A percentile compares a stretch with the other conserved stretches of the same genome.
Evolutionary conservation across 2,329 filamentous ascomycete species (phyloP).

Genomic region (Cucurbitaria berberidis): DNA sequence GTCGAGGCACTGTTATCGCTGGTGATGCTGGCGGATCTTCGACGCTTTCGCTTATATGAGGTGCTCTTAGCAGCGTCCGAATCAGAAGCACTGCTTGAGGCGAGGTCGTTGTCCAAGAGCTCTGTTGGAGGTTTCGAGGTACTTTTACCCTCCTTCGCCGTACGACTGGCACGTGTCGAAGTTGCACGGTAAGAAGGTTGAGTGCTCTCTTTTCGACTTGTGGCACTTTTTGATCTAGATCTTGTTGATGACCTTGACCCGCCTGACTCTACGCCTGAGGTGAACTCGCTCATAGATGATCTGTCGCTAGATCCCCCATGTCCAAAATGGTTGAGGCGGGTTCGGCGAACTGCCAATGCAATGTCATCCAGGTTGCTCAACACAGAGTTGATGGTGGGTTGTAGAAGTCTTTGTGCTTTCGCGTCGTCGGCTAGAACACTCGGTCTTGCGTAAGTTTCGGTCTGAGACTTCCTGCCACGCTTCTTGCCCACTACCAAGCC

Average conservation of each 20-base stretch:
- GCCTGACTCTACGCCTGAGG: conserved; percentile 33
- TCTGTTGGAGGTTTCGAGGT: background rate
- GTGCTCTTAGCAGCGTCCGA: conserved; percentile 2
- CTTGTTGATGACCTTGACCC: conserved; percentile 21
- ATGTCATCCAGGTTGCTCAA: conserved; percentile 72
- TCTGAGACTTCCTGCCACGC: conserved; percentile 18
- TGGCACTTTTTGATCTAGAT: conserved; percentile 15
- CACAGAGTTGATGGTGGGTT: conserved; percentile 72
- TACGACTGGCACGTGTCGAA: conserved; percentile 1
- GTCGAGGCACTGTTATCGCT: conserved; percentile 15
- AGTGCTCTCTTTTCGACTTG: conserved; percentile 12
- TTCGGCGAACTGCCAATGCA: conserved; percentile 72
- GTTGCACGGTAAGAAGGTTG: conserved; percentile 18
- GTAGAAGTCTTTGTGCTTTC: conserved; percentile 66
- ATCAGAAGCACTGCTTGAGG: conserved; percentile 48
- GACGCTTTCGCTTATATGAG: conserved; percentile 14
- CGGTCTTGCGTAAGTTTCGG: conserved; percentile 46
- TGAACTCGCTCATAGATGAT: conserved; percentile 37
- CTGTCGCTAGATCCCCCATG: conserved; percentile 30
- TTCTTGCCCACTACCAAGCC: conserved; percentile 3
- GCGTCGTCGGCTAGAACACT: conserved; percentile 74
- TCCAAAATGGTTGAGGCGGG: conserved; percentile 60
- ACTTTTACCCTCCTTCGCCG: background rate
- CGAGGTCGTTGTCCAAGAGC: conserved; percentile 18
- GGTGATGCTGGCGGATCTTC: conserved; percentile 15